Conservation (phyloP, 176 grass and related monocot species). For the Tillandsia fasciculata region DNA sequence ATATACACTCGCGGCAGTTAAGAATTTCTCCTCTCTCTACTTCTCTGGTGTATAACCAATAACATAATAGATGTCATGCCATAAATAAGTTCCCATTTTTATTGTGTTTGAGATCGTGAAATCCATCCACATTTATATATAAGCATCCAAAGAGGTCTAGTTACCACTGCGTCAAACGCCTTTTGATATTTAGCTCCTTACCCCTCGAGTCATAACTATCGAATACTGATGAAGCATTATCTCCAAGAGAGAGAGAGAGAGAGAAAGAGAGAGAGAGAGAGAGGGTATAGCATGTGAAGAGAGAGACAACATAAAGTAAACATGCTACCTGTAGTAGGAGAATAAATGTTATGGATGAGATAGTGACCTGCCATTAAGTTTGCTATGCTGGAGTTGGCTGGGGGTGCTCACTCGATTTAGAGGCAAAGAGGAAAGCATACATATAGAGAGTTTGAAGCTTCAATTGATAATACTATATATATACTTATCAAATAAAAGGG, state of each 20-base stretch:
- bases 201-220: background rate
- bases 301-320: conserved; percentile 8
- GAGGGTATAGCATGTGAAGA: background rate
- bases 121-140: conserved; percentile 30
- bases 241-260: background rate
- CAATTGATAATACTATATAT: no score
- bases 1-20: no score
- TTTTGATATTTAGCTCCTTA: background rate
- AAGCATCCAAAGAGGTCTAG: conserved; percentile 31
- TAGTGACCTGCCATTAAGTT: conserved; percentile 27
- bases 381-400: no score
- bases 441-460: no score
- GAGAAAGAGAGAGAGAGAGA: background rate
- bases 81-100: conserved; percentile 58
- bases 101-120: conserved; percentile 17
- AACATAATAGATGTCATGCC: conserved; percentile 47
- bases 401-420: no score
- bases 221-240: background rate
- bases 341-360: conserved; percentile 46
- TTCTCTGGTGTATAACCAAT: conserved; percentile 22
- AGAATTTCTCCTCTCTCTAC: conserved; percentile 1
- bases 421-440: no score
- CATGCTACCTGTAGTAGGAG: conserved; percentile 28
- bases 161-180: conserved; percentile 6
- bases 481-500: no score